Percentiles rank a stretch among this genome's conserved stretches.
Conservation (phyloP, 306 rosid species). For the barrel medic (Medicago truncatula) region DNA sequence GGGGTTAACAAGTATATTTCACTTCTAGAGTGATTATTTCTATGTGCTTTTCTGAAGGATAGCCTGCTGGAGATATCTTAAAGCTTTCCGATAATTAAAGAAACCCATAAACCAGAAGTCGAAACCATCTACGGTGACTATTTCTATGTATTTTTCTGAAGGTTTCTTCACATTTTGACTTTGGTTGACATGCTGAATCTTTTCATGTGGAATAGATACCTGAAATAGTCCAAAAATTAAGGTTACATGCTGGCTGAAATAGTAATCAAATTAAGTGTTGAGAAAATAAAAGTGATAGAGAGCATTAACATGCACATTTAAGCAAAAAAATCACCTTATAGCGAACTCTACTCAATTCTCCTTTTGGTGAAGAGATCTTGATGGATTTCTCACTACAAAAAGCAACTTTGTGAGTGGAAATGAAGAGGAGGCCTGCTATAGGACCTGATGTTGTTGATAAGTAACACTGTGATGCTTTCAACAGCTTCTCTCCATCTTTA, state of each 20-base stretch:
- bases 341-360: too few relatives aligned
- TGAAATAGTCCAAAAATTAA: too few relatives aligned
- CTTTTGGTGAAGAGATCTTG: too few relatives aligned
- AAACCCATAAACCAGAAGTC: constrained; percentile 38
- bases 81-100: constrained; percentile 7
- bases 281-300: too few relatives aligned
- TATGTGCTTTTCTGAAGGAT: background rate
- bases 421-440: too few relatives aligned
- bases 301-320: too few relatives aligned
- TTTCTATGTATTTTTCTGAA: constrained; percentile 33
- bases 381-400: too few relatives aligned
- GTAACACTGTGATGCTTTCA: constrained; percentile 72
- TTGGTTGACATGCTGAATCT: constrained; percentile 33
- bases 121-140: constrained; percentile 23
- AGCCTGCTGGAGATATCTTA: constrained; percentile 33
- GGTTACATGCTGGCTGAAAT: too few relatives aligned
- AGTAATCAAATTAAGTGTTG: too few relatives aligned
- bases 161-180: constrained; percentile 31
- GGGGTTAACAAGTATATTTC: constrained; percentile 15
- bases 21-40: background rate
- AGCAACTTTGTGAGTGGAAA: too few relatives aligned
- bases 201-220: constrained; percentile 37
- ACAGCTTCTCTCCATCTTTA: constrained; percentile 65
- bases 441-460: constrained; percentile 81
- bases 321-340: too few relatives aligned